A percentile compares a stretch with the other conserved stretches of the same genome.
phyloP scores from a whole-genome alignment of 495 filamentous ascomycete genomes.

The Aspergillus saccharolyticus region DNA sequence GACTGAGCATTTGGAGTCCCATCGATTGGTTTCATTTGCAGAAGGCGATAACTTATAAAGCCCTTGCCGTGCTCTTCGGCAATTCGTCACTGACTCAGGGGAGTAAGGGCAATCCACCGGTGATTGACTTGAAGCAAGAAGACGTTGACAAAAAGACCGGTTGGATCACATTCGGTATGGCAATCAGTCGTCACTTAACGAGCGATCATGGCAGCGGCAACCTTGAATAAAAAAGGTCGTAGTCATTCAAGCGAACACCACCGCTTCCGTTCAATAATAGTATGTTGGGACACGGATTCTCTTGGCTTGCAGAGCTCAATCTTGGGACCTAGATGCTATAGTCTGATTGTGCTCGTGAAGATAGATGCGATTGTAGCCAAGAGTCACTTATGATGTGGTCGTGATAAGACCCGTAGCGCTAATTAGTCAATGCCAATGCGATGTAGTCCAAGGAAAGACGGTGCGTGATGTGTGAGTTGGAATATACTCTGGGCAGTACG shows the following conservation, averaged over 20 bases:
- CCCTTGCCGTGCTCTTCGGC: background rate
- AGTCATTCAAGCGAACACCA: too few relatives aligned
- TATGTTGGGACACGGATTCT: too few relatives aligned
- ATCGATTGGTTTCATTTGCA: background rate
- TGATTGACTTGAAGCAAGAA: background rate
- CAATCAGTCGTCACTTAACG: too few relatives aligned
- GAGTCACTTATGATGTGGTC: background rate
- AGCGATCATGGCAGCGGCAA: too few relatives aligned
- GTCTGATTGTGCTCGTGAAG: background rate
- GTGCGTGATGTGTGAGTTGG: too few relatives aligned
- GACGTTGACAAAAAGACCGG: too few relatives aligned
- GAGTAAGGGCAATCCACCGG: background rate
- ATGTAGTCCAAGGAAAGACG: background rate
- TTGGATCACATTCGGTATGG: too few relatives aligned
- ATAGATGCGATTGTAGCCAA: background rate
- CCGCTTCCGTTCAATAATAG: too few relatives aligned
- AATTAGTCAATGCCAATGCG: background rate
- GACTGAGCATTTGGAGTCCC: background rate
- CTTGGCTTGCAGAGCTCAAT: background rate
- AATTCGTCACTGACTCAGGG: background rate
- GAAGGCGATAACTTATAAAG: background rate
- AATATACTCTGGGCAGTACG: too few relatives aligned
- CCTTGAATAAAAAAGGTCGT: too few relatives aligned
- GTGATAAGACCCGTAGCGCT: background rate
- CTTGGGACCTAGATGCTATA: background rate